A percentile compares a stretch with the other conserved stretches of the same genome.
Evolutionary conservation across 441 rosid genomes (phyloP).

Genomic region (Omphalea diandra): DNA sequence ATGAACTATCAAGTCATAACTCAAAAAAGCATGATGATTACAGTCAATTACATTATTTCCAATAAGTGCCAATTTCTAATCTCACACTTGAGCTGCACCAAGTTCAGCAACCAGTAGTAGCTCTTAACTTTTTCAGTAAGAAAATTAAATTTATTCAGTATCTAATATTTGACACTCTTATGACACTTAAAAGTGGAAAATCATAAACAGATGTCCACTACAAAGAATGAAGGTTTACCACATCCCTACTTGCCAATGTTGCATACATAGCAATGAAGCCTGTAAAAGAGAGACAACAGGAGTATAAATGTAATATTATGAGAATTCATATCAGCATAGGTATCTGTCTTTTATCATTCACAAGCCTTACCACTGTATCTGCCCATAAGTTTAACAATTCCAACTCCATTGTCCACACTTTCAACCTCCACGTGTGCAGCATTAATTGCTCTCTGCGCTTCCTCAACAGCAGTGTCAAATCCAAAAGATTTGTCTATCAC

Average conservation of each 20-base stretch:
- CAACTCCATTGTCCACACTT: slow-evolving; percentile 57
- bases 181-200: slow-evolving; percentile 11
- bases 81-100: slow-evolving; percentile 6
- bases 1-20: neutral
- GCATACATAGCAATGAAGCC: slow-evolving; percentile 89
- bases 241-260: slow-evolving; percentile 81
- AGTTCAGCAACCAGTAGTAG: neutral
- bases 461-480: slow-evolving; percentile 61
- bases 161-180: slow-evolving; percentile 3
- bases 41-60: neutral
- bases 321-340: neutral
- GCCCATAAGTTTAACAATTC: slow-evolving; percentile 81
- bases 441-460: slow-evolving; percentile 62
- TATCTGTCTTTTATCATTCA: neutral
- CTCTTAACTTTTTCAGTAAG: neutral
- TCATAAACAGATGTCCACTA: slow-evolving; percentile 3
- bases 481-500: slow-evolving; percentile 64
- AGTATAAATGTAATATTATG: neutral
- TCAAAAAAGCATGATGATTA: neutral
- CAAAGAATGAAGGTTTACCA: slow-evolving; percentile 46
- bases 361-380: slow-evolving; percentile 64
- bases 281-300: slow-evolving; percentile 28
- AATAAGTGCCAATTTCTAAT: neutral
- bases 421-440: slow-evolving; percentile 65
- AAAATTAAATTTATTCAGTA: neutral